Conservation (phyloP, 1,284 basidiomycete genomes). For the Farysia itapuensis region DNA sequence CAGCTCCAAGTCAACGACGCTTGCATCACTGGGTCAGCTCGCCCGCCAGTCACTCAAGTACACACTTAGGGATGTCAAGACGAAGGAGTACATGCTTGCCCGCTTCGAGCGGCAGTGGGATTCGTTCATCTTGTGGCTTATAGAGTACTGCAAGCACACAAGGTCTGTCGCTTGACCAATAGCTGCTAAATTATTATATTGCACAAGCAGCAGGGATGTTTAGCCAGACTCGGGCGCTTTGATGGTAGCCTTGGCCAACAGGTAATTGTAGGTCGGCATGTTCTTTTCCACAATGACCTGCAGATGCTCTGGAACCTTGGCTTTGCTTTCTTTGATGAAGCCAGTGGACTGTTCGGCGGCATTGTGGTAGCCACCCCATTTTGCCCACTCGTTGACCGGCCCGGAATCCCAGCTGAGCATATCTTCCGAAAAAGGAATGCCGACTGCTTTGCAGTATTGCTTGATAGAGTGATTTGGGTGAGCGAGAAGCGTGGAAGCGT, state of each 20-base stretch:
- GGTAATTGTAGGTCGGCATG: conserved; percentile 31
- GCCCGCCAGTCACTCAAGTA: conserved; percentile 28
- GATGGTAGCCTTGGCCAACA: conserved; percentile 30
- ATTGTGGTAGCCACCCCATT: conserved; percentile 55
- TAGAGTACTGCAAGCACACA: too few relatives aligned
- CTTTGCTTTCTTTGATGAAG: conserved; percentile 40
- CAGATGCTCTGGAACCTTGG: conserved; percentile 40
- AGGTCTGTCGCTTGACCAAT: too few relatives aligned
- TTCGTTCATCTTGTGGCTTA: conserved; percentile 22
- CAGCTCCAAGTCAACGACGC: conserved; percentile 12
- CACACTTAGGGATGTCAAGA: conserved; percentile 10
- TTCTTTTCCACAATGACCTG: conserved; percentile 26
- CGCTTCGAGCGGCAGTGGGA: conserved; percentile 42
- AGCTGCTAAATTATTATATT: neutral
- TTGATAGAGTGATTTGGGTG: conserved; percentile 44
- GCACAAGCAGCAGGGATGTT: neutral
- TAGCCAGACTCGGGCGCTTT: conserved; percentile 8
- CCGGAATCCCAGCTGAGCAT: conserved; percentile 57
- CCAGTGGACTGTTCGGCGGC: conserved; percentile 53
- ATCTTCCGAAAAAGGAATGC: conserved; percentile 43
- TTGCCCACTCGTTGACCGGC: conserved; percentile 49
- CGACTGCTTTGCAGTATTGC: conserved; percentile 45
- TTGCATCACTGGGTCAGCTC: conserved; percentile 28
- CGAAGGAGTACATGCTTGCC: conserved; percentile 8
- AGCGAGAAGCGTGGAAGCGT: conserved; percentile 42